A percentile compares a stretch with the other conserved stretches of the same genome.
phyloP scores from a whole-genome alignment of 805 yeast species.

The Millerago galiae region DNA sequence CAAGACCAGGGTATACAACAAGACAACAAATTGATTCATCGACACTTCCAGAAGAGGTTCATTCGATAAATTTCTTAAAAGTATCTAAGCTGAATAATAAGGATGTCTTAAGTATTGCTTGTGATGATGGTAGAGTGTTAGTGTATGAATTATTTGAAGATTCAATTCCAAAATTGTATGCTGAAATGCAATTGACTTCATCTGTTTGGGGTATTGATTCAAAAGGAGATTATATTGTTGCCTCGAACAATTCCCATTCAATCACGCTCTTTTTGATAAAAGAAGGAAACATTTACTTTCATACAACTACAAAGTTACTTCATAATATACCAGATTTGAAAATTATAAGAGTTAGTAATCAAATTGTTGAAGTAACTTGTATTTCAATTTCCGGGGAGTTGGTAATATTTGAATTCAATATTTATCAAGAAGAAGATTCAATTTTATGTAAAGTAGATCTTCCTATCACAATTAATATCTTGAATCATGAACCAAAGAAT shows the following conservation, averaged over 20 bases:
- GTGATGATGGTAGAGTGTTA: slow-evolving; percentile 49
- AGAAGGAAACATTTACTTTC: slow-evolving; percentile 16
- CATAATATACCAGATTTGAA: slow-evolving; percentile 54
- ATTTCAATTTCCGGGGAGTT: slow-evolving; percentile 40
- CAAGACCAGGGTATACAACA: slow-evolving; percentile 14
- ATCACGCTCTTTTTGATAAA: slow-evolving; percentile 35
- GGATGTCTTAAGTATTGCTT: slow-evolving; percentile 42
- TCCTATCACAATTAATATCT: not conserved
- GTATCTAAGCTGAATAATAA: slow-evolving; percentile 29
- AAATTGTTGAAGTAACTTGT: slow-evolving; percentile 28
- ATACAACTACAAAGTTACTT: slow-evolving; percentile 35
- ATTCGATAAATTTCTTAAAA: slow-evolving; percentile 47
- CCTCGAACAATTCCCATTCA: slow-evolving; percentile 49
- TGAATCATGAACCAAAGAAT: not conserved
- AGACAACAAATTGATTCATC: slow-evolving; percentile 34
- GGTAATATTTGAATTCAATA: slow-evolving; percentile 12
- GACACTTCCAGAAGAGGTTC: slow-evolving; percentile 50
- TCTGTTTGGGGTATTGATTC: slow-evolving; percentile 64
- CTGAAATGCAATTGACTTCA: slow-evolving; percentile 29
- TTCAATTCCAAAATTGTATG: slow-evolving; percentile 22
- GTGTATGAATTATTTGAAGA: slow-evolving; percentile 30
- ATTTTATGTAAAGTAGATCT: not conserved
- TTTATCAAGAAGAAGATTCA: not conserved
- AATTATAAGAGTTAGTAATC: slow-evolving; percentile 25
- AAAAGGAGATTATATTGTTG: slow-evolving; percentile 33